These are phyloP conservation scores for Cornus florida DNA, from an alignment of 148 eudicot genomes.

Conservation along the genomic window DNA sequence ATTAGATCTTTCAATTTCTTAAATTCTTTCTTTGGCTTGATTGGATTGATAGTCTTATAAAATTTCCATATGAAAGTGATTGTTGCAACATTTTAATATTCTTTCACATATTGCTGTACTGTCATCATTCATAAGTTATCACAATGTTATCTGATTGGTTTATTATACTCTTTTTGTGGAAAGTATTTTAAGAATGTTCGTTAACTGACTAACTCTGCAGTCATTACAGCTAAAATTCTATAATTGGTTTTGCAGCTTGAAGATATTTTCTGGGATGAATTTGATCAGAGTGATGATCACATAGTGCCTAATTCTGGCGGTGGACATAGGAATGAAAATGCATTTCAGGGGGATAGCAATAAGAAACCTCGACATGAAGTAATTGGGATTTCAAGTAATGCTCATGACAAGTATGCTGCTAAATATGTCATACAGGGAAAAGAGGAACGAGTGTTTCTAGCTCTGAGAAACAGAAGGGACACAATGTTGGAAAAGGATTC, in stretches of 20 bases:
- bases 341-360: slow-evolving; percentile 29
- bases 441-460: slow-evolving; percentile 25
- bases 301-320: slow-evolving; percentile 59
- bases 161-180: not conserved
- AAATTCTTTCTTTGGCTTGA: not conserved
- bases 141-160: not conserved
- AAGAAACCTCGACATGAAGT: slow-evolving; percentile 45
- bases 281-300: slow-evolving; percentile 67
- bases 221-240: slow-evolving; percentile 30
- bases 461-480: slow-evolving; percentile 30
- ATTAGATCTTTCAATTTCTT: not conserved
- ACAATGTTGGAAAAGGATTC: slow-evolving; percentile 52
- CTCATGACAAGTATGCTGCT: slow-evolving; percentile 24
- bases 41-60: not conserved
- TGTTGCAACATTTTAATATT: not conserved
- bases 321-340: slow-evolving; percentile 24
- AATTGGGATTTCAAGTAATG: slow-evolving; percentile 31
- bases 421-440: slow-evolving; percentile 27
- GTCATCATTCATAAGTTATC: not conserved
- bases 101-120: slow-evolving; percentile 1
- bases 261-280: slow-evolving; percentile 76
- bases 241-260: slow-evolving; percentile 63
- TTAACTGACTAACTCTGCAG: not conserved
- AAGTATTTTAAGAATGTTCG: too few species aligned
- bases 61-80: not conserved